phyloP scores from a whole-genome alignment of 2,329 filamentous ascomycete genomes.

The Talaromyces albobiverticillius region DNA sequence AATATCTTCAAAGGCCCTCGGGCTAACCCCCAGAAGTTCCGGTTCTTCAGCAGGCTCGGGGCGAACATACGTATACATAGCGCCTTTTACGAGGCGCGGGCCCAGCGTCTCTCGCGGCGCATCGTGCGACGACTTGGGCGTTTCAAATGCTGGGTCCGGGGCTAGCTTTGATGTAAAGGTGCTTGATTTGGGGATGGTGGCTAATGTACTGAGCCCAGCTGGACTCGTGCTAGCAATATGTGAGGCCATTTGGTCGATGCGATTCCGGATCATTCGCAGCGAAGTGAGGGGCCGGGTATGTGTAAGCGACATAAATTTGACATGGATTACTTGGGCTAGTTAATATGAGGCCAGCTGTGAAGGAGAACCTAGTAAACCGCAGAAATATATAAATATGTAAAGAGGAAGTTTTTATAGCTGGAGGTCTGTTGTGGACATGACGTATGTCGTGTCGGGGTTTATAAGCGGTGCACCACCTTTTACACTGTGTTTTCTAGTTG shows the following conservation, averaged over 20 bases:
- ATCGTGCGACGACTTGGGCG: slow-evolving; percentile 75
- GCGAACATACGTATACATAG: slow-evolving; percentile 86
- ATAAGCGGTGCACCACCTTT: too few species aligned
- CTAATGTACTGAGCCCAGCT: slow-evolving; percentile 33
- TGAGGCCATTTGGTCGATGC: slow-evolving; percentile 46
- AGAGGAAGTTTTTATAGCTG: too few species aligned
- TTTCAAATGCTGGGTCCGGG: slow-evolving; percentile 73
- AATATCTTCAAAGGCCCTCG: slow-evolving; percentile 75
- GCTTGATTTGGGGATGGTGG: slow-evolving; percentile 62
- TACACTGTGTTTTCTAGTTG: too few species aligned
- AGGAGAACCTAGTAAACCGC: too few species aligned
- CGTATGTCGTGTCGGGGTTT: too few species aligned
- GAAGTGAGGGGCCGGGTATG: slow-evolving; percentile 12
- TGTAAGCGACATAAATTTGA: too few species aligned
- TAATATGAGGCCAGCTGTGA: too few species aligned
- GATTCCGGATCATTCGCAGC: slow-evolving; percentile 22
- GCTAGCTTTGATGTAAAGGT: slow-evolving; percentile 67
- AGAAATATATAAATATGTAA: too few species aligned
- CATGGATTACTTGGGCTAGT: too few species aligned
- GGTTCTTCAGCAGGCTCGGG: slow-evolving; percentile 70
- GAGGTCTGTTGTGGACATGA: too few species aligned
- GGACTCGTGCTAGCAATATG: slow-evolving; percentile 37
- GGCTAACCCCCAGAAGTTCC: slow-evolving; percentile 78
- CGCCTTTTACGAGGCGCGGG: slow-evolving; percentile 79
- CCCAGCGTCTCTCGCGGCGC: slow-evolving; percentile 73